Percentiles rank a stretch among this genome's conserved stretches.
phyloP scores from a whole-genome alignment of 805 yeast genomes.

The Starmerella vitae region DNA sequence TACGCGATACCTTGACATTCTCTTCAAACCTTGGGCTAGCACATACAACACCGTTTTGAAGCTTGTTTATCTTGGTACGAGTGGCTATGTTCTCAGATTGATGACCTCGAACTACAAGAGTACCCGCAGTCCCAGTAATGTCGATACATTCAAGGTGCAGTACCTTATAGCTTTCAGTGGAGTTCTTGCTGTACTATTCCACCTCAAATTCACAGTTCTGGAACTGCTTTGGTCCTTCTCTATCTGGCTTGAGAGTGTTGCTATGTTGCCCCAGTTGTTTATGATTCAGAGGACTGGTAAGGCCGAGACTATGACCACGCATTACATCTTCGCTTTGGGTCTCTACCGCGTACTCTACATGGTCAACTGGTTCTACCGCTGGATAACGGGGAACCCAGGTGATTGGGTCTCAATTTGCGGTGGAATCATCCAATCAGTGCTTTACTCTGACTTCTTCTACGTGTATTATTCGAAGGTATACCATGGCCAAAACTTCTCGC shows the following conservation, averaged over 20 bases:
- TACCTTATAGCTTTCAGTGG: constrained; percentile 55
- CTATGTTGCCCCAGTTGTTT: constrained; percentile 84
- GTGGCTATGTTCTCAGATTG: constrained; percentile 59
- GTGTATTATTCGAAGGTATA: constrained; percentile 69
- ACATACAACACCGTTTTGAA: constrained; percentile 69
- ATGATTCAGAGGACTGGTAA: constrained; percentile 81
- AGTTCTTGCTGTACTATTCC: constrained; percentile 46
- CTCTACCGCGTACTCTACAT: constrained; percentile 77
- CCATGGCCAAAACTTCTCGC: constrained; percentile 60
- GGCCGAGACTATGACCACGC: constrained; percentile 75
- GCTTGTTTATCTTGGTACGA: constrained; percentile 60
- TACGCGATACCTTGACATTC: constrained; percentile 57
- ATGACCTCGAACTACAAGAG: constrained; percentile 50
- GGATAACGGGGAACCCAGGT: constrained; percentile 34
- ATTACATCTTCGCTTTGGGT: constrained; percentile 89
- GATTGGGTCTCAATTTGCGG: constrained; percentile 63
- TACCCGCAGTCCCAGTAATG: constrained; percentile 39
- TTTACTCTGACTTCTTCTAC: constrained; percentile 93
- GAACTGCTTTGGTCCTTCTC: constrained; percentile 73
- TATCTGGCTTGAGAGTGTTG: constrained; percentile 83
- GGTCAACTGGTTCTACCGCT: constrained; percentile 92
- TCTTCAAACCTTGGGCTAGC: constrained; percentile 33
- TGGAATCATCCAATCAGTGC: constrained; percentile 70
- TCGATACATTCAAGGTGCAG: constrained; percentile 61
- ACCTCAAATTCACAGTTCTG: constrained; percentile 44